These are phyloP conservation scores for Coemansia sp. DNA, from an alignment of 192 early-diverging fungal genomes.

Conservation along the genomic window DNA sequence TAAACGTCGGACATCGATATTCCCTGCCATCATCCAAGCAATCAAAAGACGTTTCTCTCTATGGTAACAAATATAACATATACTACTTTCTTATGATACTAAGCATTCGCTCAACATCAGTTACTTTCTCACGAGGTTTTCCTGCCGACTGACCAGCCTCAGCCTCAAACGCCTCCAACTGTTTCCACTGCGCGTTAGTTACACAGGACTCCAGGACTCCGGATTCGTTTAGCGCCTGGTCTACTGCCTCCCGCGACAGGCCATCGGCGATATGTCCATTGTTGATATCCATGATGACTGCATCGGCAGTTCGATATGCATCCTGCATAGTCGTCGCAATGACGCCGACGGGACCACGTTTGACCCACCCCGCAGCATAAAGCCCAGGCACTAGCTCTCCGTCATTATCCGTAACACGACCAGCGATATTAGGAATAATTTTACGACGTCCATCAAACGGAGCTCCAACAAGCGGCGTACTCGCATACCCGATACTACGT, in stretches of 20 bases:
- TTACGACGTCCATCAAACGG: conserved; percentile 75
- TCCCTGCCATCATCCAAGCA: conserved; percentile 31
- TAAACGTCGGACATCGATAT: conserved; percentile 7
- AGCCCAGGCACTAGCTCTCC: conserved; percentile 63
- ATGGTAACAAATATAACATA: conserved; percentile 16
- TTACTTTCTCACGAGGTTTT: conserved; percentile 88
- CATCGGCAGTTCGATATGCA: conserved; percentile 87
- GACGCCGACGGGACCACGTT: conserved; percentile 90
- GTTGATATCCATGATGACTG: conserved; percentile 65
- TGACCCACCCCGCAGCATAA: conserved; percentile 95
- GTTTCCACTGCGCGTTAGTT: conserved; percentile 80
- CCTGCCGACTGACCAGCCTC: conserved; percentile 61
- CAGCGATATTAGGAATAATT: conserved; percentile 80
- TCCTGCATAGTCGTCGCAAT: conserved; percentile 95
- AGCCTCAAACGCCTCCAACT: conserved; percentile 76
- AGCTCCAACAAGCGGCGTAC: conserved; percentile 63
- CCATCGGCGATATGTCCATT: conserved; percentile 44
- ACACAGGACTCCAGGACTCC: conserved; percentile 51
- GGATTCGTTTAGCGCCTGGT: conserved; percentile 30
- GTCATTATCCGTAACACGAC: conserved; percentile 65
- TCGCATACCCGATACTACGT: conserved; percentile 88
- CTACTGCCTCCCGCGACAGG: background rate
- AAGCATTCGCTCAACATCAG: conserved; percentile 65
- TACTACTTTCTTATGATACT: conserved; percentile 21
- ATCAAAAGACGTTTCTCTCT: conserved; percentile 30